phyloP scores from a whole-genome alignment of 306 rosid species.

The Pterocarpus macrocarpus region DNA sequence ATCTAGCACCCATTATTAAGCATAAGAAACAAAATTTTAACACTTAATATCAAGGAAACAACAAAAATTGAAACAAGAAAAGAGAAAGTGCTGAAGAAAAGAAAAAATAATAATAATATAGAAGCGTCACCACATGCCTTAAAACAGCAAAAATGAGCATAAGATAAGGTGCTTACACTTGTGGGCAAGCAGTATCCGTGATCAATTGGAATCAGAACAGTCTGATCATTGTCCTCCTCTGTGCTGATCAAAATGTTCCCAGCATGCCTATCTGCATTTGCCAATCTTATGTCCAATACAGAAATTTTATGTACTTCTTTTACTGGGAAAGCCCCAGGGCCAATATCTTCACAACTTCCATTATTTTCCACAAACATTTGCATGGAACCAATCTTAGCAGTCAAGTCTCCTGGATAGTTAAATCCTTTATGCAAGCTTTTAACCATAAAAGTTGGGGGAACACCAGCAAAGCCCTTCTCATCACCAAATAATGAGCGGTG shows the following conservation, averaged over 20 bases:
- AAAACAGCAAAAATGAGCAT: slow-evolving; percentile 34
- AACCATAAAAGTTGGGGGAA: slow-evolving; percentile 81
- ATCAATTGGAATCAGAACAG: slow-evolving; percentile 83
- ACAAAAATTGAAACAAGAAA: background rate
- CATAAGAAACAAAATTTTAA: slow-evolving; percentile 3
- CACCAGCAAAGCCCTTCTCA: slow-evolving; percentile 82
- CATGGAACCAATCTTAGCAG: slow-evolving; percentile 84
- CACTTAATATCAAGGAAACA: slow-evolving; percentile 6
- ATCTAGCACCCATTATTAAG: background rate
- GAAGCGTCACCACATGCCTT: slow-evolving; percentile 24
- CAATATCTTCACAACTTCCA: slow-evolving; percentile 94
- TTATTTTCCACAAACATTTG: slow-evolving; percentile 80
- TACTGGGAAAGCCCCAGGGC: slow-evolving; percentile 78
- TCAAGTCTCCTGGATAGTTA: slow-evolving; percentile 65
- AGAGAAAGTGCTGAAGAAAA: background rate
- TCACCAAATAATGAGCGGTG: slow-evolving; percentile 60
- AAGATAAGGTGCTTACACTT: slow-evolving; percentile 62
- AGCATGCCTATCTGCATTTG: slow-evolving; percentile 35
- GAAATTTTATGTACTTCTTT: slow-evolving; percentile 89
- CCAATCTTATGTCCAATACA: slow-evolving; percentile 84
- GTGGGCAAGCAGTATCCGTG: slow-evolving; percentile 95
- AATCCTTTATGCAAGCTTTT: slow-evolving; percentile 69
- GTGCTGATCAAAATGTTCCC: slow-evolving; percentile 79
- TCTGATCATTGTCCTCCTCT: slow-evolving; percentile 55
- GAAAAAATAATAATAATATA: background rate